Percentiles rank a stretch among this genome's conserved stretches.
These are phyloP conservation scores for Eurotiales sp. DNA, from an alignment of 2,329 filamentous ascomycete species.

Conservation along the genomic window DNA sequence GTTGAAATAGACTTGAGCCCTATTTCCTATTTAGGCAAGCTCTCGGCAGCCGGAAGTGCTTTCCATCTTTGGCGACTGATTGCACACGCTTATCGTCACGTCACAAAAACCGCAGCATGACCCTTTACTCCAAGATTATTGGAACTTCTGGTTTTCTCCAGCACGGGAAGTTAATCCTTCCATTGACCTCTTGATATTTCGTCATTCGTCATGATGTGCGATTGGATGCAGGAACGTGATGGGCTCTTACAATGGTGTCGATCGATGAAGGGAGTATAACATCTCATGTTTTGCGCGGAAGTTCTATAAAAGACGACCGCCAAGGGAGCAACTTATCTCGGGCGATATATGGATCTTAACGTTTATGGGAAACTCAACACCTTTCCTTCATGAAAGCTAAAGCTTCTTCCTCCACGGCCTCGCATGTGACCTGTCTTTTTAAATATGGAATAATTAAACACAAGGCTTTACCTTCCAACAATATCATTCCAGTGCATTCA, in stretches of 20 bases:
- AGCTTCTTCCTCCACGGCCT: not conserved
- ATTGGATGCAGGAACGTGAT: not conserved
- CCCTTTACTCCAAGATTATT: not conserved
- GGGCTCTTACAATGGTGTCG: not conserved
- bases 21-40: conserved; percentile 4
- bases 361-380: too few relatives aligned
- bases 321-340: too few relatives aligned
- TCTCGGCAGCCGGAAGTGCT: not conserved
- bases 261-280: not conserved
- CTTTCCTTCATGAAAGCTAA: not conserved
- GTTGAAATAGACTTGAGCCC: conserved; percentile 1
- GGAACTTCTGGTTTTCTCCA: not conserved
- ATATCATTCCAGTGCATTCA: not conserved
- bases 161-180: not conserved
- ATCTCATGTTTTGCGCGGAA: too few relatives aligned
- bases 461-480: not conserved
- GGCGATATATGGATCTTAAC: not conserved
- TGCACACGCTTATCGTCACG: not conserved
- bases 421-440: not conserved
- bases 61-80: not conserved
- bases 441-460: not conserved
- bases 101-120: not conserved
- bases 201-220: not conserved
- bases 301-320: too few relatives aligned
- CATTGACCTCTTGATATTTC: not conserved